These are phyloP conservation scores for Nicotiana attenuata DNA, from an alignment of 257 asterid species.

Conservation along the genomic window DNA sequence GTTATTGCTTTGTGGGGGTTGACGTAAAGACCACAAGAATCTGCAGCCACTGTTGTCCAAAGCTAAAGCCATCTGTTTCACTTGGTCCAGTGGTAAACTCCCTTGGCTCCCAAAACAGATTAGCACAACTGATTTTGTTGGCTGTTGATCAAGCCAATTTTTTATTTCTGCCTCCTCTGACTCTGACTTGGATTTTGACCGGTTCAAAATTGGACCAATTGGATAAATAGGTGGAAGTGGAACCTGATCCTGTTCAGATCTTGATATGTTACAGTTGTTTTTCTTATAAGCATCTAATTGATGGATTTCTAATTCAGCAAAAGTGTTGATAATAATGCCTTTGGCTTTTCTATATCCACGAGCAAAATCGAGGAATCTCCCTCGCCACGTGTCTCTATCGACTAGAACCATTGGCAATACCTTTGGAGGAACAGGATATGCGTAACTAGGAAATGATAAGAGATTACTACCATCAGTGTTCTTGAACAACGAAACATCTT, in stretches of 20 bases:
- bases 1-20: not conserved
- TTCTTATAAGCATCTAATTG: slow-evolving; percentile 27
- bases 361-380: slow-evolving; percentile 46
- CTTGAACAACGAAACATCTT: slow-evolving; percentile 31
- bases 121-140: slow-evolving; percentile 2
- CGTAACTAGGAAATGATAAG: slow-evolving; percentile 36
- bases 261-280: not conserved
- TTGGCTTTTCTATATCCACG: slow-evolving; percentile 50
- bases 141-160: slow-evolving; percentile 39
- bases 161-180: slow-evolving; percentile 6
- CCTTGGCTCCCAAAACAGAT: slow-evolving; percentile 20
- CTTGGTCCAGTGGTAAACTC: not conserved
- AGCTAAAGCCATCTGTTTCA: slow-evolving; percentile 6
- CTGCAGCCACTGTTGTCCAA: not conserved
- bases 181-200: not conserved
- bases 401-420: slow-evolving; percentile 42
- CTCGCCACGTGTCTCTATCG: slow-evolving; percentile 36
- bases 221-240: slow-evolving; percentile 44
- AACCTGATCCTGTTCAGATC: slow-evolving; percentile 1
- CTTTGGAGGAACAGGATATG: slow-evolving; percentile 31
- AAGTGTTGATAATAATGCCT: slow-evolving; percentile 56
- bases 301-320: slow-evolving; percentile 40
- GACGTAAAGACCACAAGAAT: slow-evolving; percentile 17
- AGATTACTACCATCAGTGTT: slow-evolving; percentile 15
- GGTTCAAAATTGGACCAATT: slow-evolving; percentile 51